Evolutionary conservation across 2,329 filamentous ascomycete genomes (phyloP), one percentile per base, ranked within the genome.

Genomic region (Penicillium sp.): DNA sequence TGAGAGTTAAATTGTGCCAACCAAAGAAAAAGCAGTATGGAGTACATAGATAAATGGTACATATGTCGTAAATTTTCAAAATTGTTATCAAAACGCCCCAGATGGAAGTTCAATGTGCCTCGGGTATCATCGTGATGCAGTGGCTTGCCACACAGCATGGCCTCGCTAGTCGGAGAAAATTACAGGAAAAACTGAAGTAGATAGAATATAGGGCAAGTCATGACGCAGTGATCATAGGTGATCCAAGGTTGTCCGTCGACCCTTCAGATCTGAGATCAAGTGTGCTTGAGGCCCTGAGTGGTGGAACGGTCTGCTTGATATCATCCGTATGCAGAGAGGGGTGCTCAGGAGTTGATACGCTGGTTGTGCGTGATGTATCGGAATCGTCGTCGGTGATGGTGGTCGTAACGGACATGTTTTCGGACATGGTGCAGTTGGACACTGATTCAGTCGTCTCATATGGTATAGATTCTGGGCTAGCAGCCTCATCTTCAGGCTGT

Each of bases 351-450:
- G 60, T 42, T 2, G 69, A 71, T 9, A 73, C 57, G 42, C 71
- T 72, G 14, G 70, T 71, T 19, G 71, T 65, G 21, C 59, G 67
- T 10, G 71, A 73, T 10, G 62, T 65, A 37, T 56, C 55, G 19
- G 67, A 72, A 9, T 62, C 64, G n/a, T 63, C 62, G 37, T 68
- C 69, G n/a, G 70, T 68, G 29, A 61, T 55, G 5, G 62, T 68
- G 3, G 66, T 70, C 11, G 64, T 59, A 6, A 62, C 58, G 9
- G 70, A 72, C 54, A 66, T 66, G 27, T 62, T 60, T 27, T 72
- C 71, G 6, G 65, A 63, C 5, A 65, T 63, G 7, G 59, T 58
- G 31, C 47, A 62, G 48, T 61, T 65, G 13, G 65, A 66, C 3
- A 59, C 54, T 16, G 66, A 63, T 14, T 60, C 63, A 4, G 57